Base-by-base conservation (phyloP, 2,329 filamentous ascomycete species). In the Penicillium brasilianum region DNA sequence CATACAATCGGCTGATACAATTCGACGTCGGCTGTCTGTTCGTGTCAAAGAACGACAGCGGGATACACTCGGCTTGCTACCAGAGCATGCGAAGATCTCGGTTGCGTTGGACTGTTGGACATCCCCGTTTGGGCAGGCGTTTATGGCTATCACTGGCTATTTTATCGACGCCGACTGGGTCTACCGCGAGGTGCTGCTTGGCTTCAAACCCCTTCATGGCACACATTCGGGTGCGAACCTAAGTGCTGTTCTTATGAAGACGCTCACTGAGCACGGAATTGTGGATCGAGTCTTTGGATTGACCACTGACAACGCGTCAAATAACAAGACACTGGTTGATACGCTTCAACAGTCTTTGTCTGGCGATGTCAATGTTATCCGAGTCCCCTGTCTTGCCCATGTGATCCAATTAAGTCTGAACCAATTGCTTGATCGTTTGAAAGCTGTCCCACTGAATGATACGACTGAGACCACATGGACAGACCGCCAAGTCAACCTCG, bases 231-330 rank as follows among this genome's bases (percentile, higher is more conserved):
- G 53, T 30, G 9, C 8, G 0, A 53, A 60, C 18, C 18, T 60
- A 2, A 48, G 53, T 30, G 25, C 1, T 37, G 30, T 53, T 52
- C 25, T 60, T 8, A 18, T 60, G 0, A 4, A 41, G 1, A 30
- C 32, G 7, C 30, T 60, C 5, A 10, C 39, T 28, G 30, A 62
- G 9, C 43, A 61, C 48, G 1, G 39, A 4, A 61, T 61, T 18
- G 2, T 28, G 22, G 30, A 61, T 9, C 14, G 51, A 13, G 50
- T 61, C 9, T 50, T 57, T 14, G 25, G 18, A n/a, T 13, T 59
- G 16, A 62, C 49, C 1, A 59, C 60, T 46, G 18, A 62, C 44
- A 59, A 59, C 28, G 43, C 54, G 18, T 59, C 48, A 25, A 62
- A 62, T 48, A 59, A 62, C 22, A 37, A 34, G 10, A 59, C 53